Evolutionary conservation across 2,329 filamentous ascomycete species (phyloP), one percentile per base, ranked within the genome.

Genomic region (Colletotrichum sp.): DNA sequence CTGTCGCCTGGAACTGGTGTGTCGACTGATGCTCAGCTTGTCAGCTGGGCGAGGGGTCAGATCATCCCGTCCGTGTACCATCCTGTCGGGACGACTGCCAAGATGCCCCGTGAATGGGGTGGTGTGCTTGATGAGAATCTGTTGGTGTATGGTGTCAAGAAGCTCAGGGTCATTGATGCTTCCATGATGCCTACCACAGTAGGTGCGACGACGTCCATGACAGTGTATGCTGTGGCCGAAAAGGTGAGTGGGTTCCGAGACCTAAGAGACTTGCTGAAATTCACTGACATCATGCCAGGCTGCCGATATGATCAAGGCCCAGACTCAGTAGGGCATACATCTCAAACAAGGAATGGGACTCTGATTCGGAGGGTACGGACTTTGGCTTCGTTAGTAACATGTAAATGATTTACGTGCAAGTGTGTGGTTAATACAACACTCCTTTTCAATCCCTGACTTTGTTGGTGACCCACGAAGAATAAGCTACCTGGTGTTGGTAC

Each of bases 71-170:
- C 79, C 28, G 77, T 80, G 4, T 81, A 76, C 69, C 81, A 83
- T 60, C 81, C 81, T 10, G 75, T 79, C 6, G 81, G 80, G 12
- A 83, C 81, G 4, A 77, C 79, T 5, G 79, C 82, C 26, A 83
- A 80, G 80, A 79, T 81, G 80, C 79, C 81, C 2, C 77, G 78
- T 26, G 76, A 82, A 68, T 77, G 74, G 36, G 82, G 82, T 4
- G 82, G 82, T 7, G 80, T 81, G 6, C 81, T 84, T 0, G 80
- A 82, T 49, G 79, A 81, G 72, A 75, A 79, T 2, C 34, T 84
- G 64, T 24, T 75, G 55, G 82, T 83, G n/a, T 80, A 83, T 26
- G 82, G 82, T 0, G 80, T 78, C 6, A 79, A 80, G 69, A 79
- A 77, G 71, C 75, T 80, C 1, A 76, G 78, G 16, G 64, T 80